Base-by-base conservation (phyloP, 768 basidiomycete genomes). In the Naganishia vaughanmartiniae region DNA sequence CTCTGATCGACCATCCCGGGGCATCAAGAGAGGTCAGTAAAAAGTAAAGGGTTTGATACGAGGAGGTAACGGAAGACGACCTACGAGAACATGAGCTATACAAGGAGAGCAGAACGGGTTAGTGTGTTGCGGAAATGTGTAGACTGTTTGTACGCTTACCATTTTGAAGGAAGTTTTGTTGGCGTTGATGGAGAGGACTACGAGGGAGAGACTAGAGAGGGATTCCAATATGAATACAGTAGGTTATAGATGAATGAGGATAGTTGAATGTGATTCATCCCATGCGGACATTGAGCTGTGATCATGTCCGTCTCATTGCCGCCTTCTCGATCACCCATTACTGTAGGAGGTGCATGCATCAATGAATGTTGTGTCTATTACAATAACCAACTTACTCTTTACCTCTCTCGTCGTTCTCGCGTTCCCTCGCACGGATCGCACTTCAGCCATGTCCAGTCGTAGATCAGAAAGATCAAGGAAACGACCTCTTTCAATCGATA, bases 1-100 rank as follows among this genome's bases (percentile, higher is more conserved):
- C 94, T 54, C 94, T 97, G 84, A 42, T 9, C 10, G 14, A 42
- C 2, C 42, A 15, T 92, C n/a, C n/a, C n/a, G n/a, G n/a, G 93
- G 74, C 92, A 31, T 31, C 21, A 26, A 7, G 53, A 21, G 51
- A 30, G 3, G 57, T n/a, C 51, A 46, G 30, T 11, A 21, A 26
- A 7, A 15, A 36, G 34, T 12, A n/a, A n/a, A n/a, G n/a, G 34
- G 34, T 36, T 36, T 56, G 5, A 11, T 65, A 0, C n/a, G 42
- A 17, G n/a, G n/a, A 17, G 14, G 15, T 28, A 31, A 21, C 28
- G 26, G 42, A 42, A 42, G 42, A 9, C 7, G 42, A 46, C 67
- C 31, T 54, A 72, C 71, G 66, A 68, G 71, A 72, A 72, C 71
- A 72, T 72, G 51, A 72, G 71, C 71, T 72, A 54, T 46, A 39